Evolutionary conservation across 495 filamentous ascomycete genomes (phyloP).

Genomic region (Eremomyces bilateralis): DNA sequence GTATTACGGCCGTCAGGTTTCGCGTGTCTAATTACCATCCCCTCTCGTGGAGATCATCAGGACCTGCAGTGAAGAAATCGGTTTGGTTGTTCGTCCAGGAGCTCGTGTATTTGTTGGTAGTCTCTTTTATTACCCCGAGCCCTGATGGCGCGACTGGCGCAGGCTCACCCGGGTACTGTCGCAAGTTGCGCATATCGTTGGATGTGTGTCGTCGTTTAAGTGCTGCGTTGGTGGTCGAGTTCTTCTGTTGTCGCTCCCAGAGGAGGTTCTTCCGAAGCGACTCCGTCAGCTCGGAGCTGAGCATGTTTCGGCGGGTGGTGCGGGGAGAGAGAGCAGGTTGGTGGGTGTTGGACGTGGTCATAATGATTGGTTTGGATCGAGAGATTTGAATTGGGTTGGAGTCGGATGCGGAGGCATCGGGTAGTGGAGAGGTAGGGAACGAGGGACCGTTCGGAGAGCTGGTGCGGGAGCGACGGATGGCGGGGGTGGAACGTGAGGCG

Average conservation of each 20-base stretch:
- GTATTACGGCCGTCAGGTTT: no score
- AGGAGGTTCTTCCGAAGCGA: slow-evolving; percentile 59
- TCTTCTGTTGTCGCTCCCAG: slow-evolving; percentile 79
- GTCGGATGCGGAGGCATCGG: slow-evolving; percentile 47
- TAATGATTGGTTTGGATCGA: slow-evolving; percentile 74
- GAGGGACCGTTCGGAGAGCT: slow-evolving; percentile 55
- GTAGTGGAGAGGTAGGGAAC: slow-evolving; percentile 49
- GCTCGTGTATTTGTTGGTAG: no score
- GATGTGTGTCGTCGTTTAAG: slow-evolving; percentile 83
- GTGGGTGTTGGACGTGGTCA: slow-evolving; percentile 43
- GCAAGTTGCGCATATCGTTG: slow-evolving; percentile 65
- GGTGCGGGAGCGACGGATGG: slow-evolving; percentile 54
- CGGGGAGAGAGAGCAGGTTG: slow-evolving; percentile 57
- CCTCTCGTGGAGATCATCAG: no score
- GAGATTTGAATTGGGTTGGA: slow-evolving; percentile 36
- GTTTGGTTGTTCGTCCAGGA: no score
- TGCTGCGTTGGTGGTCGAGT: slow-evolving; percentile 66
- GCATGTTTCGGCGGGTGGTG: slow-evolving; percentile 91
- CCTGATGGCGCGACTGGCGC: not conserved
- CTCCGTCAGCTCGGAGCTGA: slow-evolving; percentile 76
- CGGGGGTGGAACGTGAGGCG: slow-evolving; percentile 62
- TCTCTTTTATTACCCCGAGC: no score
- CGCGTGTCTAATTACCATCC: no score
- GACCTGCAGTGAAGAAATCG: no score
- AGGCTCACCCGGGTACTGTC: slow-evolving; percentile 39